Base-by-base conservation (phyloP, 1,284 basidiomycete species). In the Waitea zeae region DNA sequence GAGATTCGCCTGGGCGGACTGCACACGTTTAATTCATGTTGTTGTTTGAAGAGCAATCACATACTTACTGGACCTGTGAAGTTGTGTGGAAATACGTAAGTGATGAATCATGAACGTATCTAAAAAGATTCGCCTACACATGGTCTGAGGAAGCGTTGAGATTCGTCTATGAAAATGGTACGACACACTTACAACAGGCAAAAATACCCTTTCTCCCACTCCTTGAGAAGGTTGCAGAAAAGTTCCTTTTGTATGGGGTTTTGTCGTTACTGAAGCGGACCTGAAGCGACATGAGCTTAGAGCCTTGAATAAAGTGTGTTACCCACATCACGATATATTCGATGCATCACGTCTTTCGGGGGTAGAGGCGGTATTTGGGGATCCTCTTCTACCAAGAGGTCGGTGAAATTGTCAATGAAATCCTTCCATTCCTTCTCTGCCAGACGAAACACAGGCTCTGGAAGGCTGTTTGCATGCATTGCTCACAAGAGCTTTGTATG, bases 261-360 rank as follows among this genome's bases (percentile, higher is more conserved):
- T 88, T 88, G 50, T 90, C 81, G 40, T 88, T 87, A 47, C 82
- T 84, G 53, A 93, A 93, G n/a, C 89, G 71, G 12, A 90, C 56
- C 77, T 87, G 46, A n/a, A 35, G n/a, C n/a, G 41, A 6, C 30
- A 22, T 7, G 17, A 15, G 20, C 12, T 12, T 6, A 15, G 33
- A 12, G 24, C 31, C n/a, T 27, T 38, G 20, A 3, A 29, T 15
- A 26, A 12, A 14, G 31, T 14, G 14, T 12, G 4, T 7, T 5
- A 53, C 75, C 36, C 35, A 86, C 83, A 49, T 86, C 81, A 35
- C 82, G 73, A 46, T 86, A 86, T 24, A 86, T 82, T n/a, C 82
- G 59, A 49, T 87, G 75, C 17, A 83, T 74, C 15, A 89, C 64
- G 45, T 93, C 89, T 46, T 84, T 88, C 0, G 84, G 69, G 0